Base-by-base conservation (phyloP, 2,329 filamentous ascomycete species). In the Fusarium decemcellulare region DNA sequence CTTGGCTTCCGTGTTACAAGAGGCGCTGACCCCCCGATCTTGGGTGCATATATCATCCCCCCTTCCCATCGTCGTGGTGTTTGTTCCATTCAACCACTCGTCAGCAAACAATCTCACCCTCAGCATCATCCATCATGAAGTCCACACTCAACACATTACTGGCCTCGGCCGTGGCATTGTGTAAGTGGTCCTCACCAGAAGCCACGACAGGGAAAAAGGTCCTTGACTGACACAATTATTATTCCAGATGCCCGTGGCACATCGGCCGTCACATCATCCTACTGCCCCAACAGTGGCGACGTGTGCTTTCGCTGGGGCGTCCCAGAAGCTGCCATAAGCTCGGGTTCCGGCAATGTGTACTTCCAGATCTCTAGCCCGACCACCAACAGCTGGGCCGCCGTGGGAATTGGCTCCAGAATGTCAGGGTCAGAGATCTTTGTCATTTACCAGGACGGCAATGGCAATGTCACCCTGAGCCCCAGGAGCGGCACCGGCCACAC, bases 391-490 rank as follows among this genome's bases (percentile, higher is more conserved):
- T 92, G 90, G 90, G 82, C 90, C 15, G 86, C 82, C 9, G 80
- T 91, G 16, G 90, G 87, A 32, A 87, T 86, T 34, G 90, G 90
- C 47, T 70, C 73, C 0, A 63, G 67, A 43, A 92, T 92, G 90
- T 42, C 75, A 14, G 86, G 83, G 34, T 77, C 89, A 52, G 86
- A 89, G 74, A 90, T 91, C 61, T 91, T 92, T 74, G 68, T 92
- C 72, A 82, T 91, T 69, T 92, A 92, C 76, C 79, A 86, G 47
- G 83, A 89, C 67, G 87, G 87, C 62, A 68, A 71, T 5, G 85
- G 86, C 65, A 91, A 91, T 73, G 82, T 91, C 27, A 92, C 90
- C 1, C 74, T 91, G 56, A 91, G 88, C 65, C 83, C 88, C 2
- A 86, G 90, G 23, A 71, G 76, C 4, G 87, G 85, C 32, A 78